phyloP scores from a whole-genome alignment of 2,329 filamentous ascomycete genomes.

The Aspergillus fischeri region DNA sequence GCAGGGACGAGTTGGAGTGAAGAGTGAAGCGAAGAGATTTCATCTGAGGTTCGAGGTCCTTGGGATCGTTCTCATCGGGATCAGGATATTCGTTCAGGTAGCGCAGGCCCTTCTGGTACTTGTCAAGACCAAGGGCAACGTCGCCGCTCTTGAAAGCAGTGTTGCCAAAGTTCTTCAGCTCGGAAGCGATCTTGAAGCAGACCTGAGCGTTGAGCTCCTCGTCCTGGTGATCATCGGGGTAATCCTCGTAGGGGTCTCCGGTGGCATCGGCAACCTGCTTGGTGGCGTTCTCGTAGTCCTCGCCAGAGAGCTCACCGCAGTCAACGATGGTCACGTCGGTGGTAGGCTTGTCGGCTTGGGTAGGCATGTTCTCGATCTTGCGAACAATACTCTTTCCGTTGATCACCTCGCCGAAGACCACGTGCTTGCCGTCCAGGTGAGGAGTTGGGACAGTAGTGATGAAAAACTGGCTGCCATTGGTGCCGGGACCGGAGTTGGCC shows the following conservation, averaged over 20 bases:
- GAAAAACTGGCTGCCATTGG: conserved; percentile 98
- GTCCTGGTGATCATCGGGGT: conserved; percentile 73
- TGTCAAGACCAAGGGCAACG: conserved; percentile 67
- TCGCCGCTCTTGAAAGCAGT: conserved; percentile 82
- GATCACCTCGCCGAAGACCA: conserved; percentile 93
- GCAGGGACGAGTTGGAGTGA: conserved; percentile 81
- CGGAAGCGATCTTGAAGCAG: conserved; percentile 72
- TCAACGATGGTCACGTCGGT: conserved; percentile 71
- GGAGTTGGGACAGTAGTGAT: conserved; percentile 92
- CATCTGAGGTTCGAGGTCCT: conserved; percentile 63
- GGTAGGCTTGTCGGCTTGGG: conserved; percentile 71
- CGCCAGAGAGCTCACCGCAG: conserved; percentile 78
- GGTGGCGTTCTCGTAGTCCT: conserved; percentile 62
- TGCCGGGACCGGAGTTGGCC: conserved; percentile 93
- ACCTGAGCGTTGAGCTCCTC: conserved; percentile 62
- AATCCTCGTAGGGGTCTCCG: conserved; percentile 93
- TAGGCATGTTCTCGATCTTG: conserved; percentile 80
- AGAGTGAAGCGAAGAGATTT: conserved; percentile 75
- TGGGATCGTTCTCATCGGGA: conserved; percentile 62
- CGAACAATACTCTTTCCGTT: conserved; percentile 88
- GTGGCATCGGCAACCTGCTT: conserved; percentile 71
- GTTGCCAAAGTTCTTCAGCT: conserved; percentile 90
- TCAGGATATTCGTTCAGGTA: conserved; percentile 85
- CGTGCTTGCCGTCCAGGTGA: conserved; percentile 93
- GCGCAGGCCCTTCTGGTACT: conserved; percentile 90